Evolutionary conservation across 2,329 filamentous ascomycete genomes (phyloP), one percentile per base, ranked within the genome.

Genomic region (Sclerotinia trifoliorum): DNA sequence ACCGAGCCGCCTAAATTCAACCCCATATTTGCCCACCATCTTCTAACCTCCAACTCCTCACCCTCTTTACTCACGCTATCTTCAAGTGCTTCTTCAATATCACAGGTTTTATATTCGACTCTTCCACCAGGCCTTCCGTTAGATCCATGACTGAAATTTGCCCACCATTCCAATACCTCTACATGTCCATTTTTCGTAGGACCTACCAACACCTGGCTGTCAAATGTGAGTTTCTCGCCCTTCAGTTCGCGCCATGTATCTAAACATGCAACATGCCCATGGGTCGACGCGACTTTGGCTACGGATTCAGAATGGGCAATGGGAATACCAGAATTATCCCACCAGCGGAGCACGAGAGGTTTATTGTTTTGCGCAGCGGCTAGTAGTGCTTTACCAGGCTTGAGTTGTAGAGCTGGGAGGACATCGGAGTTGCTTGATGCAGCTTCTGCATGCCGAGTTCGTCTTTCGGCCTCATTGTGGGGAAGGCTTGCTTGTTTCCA

Each of bases 31-130:
- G 91, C 90, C 94, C 94, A 98, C 94, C 94, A 98, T 71, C 85
- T 83, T 68, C 92, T 83, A 24, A 96, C 92, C 49, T 85, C 85
- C 72, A 88, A 87, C 71, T 93, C 90, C 66, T 90, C 88, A 5
- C 82, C 79, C 5, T 75, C 74, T 65, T 71, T 75, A 11, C 86
- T 86, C 62, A 94, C 86, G 29, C 92, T 92, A 77, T 97, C 94
- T 78, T 97, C 94, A 51, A 97, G 83, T 0, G 94, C 94, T 80
- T 97, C 94, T 78, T 97, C 94, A 70, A 98, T 95, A 78, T 96
- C 93, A 78, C 93, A 97, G 1, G 93, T 96, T 78, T 94, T 94
- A 79, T 97, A 97, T 78, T 96, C 93, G 35, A 97, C 93, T 65
- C 86, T 85, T 73, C 94, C 84, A 0, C 88, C 83, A 48, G 80